A percentile compares a stretch with the other conserved stretches of the same genome.
Evolutionary conservation across 257 asterid species (phyloP).

Genomic region (Lavandula angustifolia): DNA sequence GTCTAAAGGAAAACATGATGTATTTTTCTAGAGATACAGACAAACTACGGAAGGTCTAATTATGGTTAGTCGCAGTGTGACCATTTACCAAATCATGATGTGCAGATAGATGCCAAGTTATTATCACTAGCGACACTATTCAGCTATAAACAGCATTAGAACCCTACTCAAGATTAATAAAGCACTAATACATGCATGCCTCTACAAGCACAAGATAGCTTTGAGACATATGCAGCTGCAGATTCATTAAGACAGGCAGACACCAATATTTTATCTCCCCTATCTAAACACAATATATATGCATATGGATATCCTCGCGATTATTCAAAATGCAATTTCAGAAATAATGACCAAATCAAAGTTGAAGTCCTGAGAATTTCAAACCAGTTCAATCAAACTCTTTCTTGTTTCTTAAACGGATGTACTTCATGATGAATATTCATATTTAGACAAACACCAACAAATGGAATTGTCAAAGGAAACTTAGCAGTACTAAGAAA

Average conservation of each 20-base stretch:
- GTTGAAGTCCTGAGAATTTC: no score
- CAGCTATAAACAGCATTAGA: not conserved
- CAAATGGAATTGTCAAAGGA: no score
- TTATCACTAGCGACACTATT: not conserved
- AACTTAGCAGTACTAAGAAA: no score
- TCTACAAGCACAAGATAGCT: not conserved
- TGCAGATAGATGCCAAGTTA: not conserved
- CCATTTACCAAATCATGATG: not conserved
- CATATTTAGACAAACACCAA: not conserved
- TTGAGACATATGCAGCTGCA: not conserved
- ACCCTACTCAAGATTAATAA: not conserved
- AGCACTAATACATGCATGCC: not conserved
- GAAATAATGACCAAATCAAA: not conserved
- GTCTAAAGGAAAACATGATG: not conserved
- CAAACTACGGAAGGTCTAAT: not conserved
- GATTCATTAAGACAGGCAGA: not conserved
- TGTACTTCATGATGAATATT: not conserved
- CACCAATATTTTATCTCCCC: not conserved
- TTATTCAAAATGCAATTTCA: not conserved
- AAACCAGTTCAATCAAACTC: not conserved
- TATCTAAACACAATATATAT: not conserved
- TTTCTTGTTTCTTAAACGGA: not conserved
- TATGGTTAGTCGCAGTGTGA: not conserved
- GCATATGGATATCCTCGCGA: not conserved
- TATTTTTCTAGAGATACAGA: not conserved